phyloP scores from a whole-genome alignment of 805 yeast species.

The Yarrowia keelungensis region DNA sequence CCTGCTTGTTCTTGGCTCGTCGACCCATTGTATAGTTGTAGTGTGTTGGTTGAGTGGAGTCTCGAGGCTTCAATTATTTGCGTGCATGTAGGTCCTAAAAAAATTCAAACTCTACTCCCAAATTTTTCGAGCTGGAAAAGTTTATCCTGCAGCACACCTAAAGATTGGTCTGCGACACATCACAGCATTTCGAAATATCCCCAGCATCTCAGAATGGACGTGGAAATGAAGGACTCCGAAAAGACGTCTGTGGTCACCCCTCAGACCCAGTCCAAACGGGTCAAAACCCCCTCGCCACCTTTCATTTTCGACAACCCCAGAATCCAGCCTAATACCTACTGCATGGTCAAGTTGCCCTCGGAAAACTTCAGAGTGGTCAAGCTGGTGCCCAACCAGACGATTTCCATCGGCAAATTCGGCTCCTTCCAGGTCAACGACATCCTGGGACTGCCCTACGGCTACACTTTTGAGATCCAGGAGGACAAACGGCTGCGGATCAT shows the following conservation, averaged over 20 bases:
- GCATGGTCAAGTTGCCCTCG: slow-evolving; percentile 79
- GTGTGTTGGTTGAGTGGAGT: slow-evolving; percentile 1
- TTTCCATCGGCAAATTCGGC: slow-evolving; percentile 92
- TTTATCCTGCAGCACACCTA: slow-evolving; percentile 23
- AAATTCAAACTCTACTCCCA: slow-evolving; percentile 36
- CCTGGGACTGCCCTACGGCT: slow-evolving; percentile 84
- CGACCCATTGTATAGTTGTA: slow-evolving; percentile 71
- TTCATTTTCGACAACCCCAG: slow-evolving; percentile 41
- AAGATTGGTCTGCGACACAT: background rate
- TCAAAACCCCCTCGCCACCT: background rate
- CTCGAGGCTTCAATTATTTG: background rate
- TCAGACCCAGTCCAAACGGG: background rate
- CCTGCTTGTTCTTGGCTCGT: slow-evolving; percentile 91
- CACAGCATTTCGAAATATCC: background rate
- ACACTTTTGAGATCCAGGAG: slow-evolving; percentile 81
- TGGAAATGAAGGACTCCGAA: slow-evolving; percentile 16
- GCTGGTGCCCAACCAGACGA: slow-evolving; percentile 62
- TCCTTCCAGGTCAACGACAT: slow-evolving; percentile 75
- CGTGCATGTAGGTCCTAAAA: slow-evolving; percentile 24
- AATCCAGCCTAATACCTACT: slow-evolving; percentile 61
- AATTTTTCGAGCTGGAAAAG: slow-evolving; percentile 23
- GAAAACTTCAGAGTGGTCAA: slow-evolving; percentile 77
- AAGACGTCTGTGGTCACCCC: too few species aligned
- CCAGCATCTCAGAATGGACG: slow-evolving; percentile 7
- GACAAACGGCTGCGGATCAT: slow-evolving; percentile 50